A percentile compares a stretch with the other conserved stretches of the same genome.
These are phyloP conservation scores for Euphorbia celastroides DNA, from an alignment of 441 rosid genomes.

Conservation along the genomic window DNA sequence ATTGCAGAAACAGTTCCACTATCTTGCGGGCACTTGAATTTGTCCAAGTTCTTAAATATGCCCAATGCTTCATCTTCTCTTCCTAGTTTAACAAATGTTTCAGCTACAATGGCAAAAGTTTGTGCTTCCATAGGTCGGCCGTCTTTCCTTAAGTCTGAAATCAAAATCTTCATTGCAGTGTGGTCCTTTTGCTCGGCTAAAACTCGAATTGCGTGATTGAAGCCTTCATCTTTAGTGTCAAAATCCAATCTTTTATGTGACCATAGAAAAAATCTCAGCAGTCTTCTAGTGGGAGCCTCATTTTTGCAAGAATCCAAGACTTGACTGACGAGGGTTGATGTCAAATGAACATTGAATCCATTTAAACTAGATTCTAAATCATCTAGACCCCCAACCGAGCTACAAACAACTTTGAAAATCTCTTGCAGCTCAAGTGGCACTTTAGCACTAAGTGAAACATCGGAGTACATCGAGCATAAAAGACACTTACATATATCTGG, in stretches of 20 bases:
- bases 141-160: conserved; percentile 59
- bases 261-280: conserved; percentile 79
- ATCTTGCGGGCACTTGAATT: conserved; percentile 62
- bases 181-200: conserved; percentile 68
- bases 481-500: conserved; percentile 10
- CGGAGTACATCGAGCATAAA: conserved; percentile 21
- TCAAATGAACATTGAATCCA: conserved; percentile 28
- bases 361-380: conserved; percentile 58
- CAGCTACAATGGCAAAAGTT: conserved; percentile 56
- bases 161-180: conserved; percentile 49
- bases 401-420: conserved; percentile 47
- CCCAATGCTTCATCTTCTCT: conserved; percentile 82
- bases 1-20: conserved; percentile 47
- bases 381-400: conserved; percentile 61
- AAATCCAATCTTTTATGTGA: conserved; percentile 37
- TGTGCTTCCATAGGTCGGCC: conserved; percentile 50
- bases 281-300: conserved; percentile 60
- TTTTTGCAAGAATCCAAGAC: conserved; percentile 46
- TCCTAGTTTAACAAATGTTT: conserved; percentile 60
- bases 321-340: conserved; percentile 37
- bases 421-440: conserved; percentile 30
- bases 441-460: conserved; percentile 8
- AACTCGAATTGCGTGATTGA: conserved; percentile 56
- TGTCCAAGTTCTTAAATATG: conserved; percentile 73
- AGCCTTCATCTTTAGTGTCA: conserved; percentile 43